Evolutionary conservation across 2,329 filamentous ascomycete genomes (phyloP).

Genomic region (Epichloe amarillans): DNA sequence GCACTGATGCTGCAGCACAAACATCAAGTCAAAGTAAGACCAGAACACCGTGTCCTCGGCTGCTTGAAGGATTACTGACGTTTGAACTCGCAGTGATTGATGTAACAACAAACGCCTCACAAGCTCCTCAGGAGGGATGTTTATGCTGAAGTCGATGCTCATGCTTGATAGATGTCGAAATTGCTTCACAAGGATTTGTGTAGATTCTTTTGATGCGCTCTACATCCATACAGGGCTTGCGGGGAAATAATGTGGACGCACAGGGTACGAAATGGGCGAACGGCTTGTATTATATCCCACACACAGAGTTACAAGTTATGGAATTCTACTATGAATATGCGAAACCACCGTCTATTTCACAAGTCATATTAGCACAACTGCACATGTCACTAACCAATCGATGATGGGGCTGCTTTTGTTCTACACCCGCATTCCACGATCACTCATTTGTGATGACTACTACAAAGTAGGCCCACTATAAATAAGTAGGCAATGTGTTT

Average conservation of each 20-base stretch:
- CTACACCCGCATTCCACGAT: not conserved
- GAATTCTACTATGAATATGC: not conserved
- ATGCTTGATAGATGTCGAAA: not conserved
- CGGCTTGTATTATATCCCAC: not conserved
- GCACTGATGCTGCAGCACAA: constrained; percentile 64
- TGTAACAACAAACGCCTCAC: constrained; percentile 68
- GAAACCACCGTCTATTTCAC: not conserved
- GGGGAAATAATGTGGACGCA: not conserved
- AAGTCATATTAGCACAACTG: not conserved
- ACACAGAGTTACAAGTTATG: not conserved
- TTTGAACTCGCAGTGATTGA: constrained; percentile 60
- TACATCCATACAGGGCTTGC: not conserved
- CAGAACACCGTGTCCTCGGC: not conserved
- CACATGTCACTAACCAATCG: no score
- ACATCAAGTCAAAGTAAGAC: constrained; percentile 62
- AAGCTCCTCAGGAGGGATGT: constrained; percentile 60
- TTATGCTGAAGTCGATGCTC: constrained; percentile 18
- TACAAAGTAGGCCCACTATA: not conserved
- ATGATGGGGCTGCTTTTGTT: not conserved
- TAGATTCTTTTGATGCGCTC: not conserved
- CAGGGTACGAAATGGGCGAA: not conserved
- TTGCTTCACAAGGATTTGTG: not conserved
- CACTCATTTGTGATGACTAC: not conserved
- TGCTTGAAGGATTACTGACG: constrained; percentile 11
- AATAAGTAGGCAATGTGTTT: no score